Evolutionary conservation across 164 flowering plant genomes (phyloP).

Genomic region (Annona squamosa): DNA sequence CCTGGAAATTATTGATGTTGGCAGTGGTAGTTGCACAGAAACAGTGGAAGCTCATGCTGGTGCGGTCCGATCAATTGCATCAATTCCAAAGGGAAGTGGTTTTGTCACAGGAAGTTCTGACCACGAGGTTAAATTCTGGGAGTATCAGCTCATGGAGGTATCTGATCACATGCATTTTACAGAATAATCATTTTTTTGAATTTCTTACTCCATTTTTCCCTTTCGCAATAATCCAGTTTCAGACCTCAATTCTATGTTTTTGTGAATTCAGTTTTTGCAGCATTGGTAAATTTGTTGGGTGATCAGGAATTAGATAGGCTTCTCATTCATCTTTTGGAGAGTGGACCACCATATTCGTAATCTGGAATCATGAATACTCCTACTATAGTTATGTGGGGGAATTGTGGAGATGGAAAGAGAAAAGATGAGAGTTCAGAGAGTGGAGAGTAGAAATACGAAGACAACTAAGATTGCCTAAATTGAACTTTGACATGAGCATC

Average conservation of each 20-base stretch:
- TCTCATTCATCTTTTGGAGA: too few species aligned
- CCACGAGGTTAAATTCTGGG: slow-evolving; percentile 91
- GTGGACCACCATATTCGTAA: too few species aligned
- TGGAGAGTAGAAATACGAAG: too few species aligned
- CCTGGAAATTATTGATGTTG: slow-evolving; percentile 79
- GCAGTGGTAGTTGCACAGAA: slow-evolving; percentile 69
- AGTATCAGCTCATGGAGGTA: slow-evolving; percentile 48
- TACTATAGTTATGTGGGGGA: too few species aligned
- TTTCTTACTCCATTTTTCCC: background rate
- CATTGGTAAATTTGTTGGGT: background rate
- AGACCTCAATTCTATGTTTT: background rate
- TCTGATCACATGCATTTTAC: slow-evolving; percentile 50
- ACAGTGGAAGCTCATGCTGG: slow-evolving; percentile 77
- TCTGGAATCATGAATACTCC: too few species aligned
- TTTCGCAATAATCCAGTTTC: background rate
- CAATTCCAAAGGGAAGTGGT: slow-evolving; percentile 63
- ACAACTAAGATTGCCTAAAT: too few species aligned
- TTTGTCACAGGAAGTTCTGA: slow-evolving; percentile 94
- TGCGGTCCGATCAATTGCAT: slow-evolving; percentile 56
- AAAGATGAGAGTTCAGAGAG: too few species aligned
- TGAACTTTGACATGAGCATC: too few species aligned
- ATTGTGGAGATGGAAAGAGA: too few species aligned
- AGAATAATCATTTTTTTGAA: background rate
- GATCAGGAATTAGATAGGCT: background rate
- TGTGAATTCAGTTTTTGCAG: background rate